Base-by-base conservation (phyloP, 2,329 filamentous ascomycete species). In the Aspergillus arachidicola region DNA sequence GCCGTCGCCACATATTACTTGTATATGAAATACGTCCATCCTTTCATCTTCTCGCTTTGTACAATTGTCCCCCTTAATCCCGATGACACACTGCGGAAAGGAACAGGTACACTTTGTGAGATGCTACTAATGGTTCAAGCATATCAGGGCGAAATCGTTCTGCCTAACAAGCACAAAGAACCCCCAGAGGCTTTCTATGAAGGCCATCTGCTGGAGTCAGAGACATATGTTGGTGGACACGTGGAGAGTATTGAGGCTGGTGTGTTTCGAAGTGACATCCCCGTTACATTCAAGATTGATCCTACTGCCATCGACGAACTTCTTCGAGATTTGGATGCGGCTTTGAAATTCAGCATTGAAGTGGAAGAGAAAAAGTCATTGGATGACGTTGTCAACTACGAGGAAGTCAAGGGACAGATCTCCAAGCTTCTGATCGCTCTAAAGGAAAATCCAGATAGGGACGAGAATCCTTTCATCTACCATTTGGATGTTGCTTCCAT, bases 11-110 rank as follows among this genome's bases (percentile, higher is more conserved):
- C 95, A 0, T 99, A 99, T 77, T 99, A 99, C 75, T 83, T 99
- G 66, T 99, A 99, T 85, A 99, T 99, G 96, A 99, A 99, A 89
- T 99, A 99, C 78, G 92, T 99, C n/a, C 95, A 99, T 77, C 95
- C 95, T 4, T 99, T 99, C 82, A 95, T 99, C 76, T 99, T 99
- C 84, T 98, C 96, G 1, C 83, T 99, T 0, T 99, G 95, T 80
- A 99, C 94, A 1, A 97, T 99, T 80, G 84, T 99, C 76, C 95
- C 95, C 0, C 85, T 99, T 1, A 93, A 92, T 51, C 93, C 94
- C 38, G 94, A 99, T 73, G 95, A 98, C 74, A 92, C 94, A 1
- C 79, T 98, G 71, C 88, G 95, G 69, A 99, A 99, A 78, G 95
- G 95, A 75, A 99, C 95, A 0, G 95, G 95, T 78, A 99, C 95